A percentile compares a stretch with the other conserved stretches of the same genome.
Evolutionary conservation across 2,329 filamentous ascomycete species (phyloP).

Genomic region (Dactylonectria estremocensis): DNA sequence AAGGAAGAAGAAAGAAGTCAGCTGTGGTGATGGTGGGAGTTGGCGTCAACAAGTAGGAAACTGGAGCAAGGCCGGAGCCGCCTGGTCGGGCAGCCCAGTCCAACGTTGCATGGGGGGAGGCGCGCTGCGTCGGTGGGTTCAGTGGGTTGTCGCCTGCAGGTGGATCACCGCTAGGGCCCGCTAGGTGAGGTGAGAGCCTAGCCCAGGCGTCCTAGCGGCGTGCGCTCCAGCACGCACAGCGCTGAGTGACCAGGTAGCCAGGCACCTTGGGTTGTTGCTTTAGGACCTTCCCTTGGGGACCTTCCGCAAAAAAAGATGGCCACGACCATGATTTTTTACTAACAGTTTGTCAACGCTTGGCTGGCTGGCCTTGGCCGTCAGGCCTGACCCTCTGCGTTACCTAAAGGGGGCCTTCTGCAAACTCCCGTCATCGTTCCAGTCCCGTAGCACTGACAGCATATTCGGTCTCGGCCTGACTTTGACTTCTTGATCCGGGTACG

Average conservation of each 20-base stretch:
- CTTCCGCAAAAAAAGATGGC: not conserved
- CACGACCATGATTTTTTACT: not conserved
- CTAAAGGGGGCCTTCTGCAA: constrained; percentile 1
- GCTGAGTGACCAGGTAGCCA: not conserved
- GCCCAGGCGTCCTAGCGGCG: constrained; percentile 5
- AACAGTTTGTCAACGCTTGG: not conserved
- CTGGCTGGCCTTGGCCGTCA: constrained; percentile 10
- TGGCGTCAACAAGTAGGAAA: constrained; percentile 46
- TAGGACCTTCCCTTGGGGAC: not conserved
- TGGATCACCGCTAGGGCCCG: constrained; percentile 47
- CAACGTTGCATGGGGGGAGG: constrained; percentile 48
- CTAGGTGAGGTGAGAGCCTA: constrained; percentile 28
- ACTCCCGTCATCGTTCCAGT: not conserved
- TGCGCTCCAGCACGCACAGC: constrained; percentile 5
- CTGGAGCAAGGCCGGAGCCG: constrained; percentile 37
- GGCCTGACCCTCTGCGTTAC: constrained; percentile 1
- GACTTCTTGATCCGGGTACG: not conserved
- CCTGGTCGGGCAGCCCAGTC: constrained; percentile 41
- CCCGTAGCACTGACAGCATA: not conserved
- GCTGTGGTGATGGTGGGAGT: constrained; percentile 41
- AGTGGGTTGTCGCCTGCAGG: constrained; percentile 48
- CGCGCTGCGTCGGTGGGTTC: constrained; percentile 39
- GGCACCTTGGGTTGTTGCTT: no score
- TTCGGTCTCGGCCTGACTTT: constrained; percentile 1
- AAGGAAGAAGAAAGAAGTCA: constrained; percentile 16